Evolutionary conservation across 2,329 filamentous ascomycete genomes (phyloP).

Genomic region (Furcasterigmium furcatum): DNA sequence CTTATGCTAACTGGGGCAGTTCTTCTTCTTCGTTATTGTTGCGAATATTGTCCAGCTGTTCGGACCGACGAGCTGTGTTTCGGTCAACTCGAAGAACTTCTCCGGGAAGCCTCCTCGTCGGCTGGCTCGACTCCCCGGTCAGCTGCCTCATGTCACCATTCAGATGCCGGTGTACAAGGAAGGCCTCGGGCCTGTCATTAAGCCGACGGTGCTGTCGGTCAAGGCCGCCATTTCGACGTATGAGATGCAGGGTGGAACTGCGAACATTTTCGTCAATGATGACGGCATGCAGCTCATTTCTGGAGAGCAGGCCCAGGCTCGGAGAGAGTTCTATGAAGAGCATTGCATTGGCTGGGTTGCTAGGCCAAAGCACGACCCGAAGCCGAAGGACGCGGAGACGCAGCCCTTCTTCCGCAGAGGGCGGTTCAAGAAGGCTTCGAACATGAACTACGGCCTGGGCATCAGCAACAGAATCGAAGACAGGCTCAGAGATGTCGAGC

Average conservation of each 20-base stretch:
- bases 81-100: slow-evolving; percentile 39
- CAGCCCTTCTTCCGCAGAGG: slow-evolving; percentile 46
- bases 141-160: slow-evolving; percentile 35
- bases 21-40: slow-evolving; percentile 41
- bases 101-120: slow-evolving; percentile 29
- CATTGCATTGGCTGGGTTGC: slow-evolving; percentile 46
- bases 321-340: slow-evolving; percentile 46
- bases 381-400: slow-evolving; percentile 36
- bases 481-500: slow-evolving; percentile 42
- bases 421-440: slow-evolving; percentile 72
- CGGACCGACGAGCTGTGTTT: slow-evolving; percentile 40
- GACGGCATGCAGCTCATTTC: slow-evolving; percentile 57
- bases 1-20: slow-evolving; percentile 12
- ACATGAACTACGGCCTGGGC: slow-evolving; percentile 70
- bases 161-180: slow-evolving; percentile 42
- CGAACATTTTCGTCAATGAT: slow-evolving; percentile 58
- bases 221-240: slow-evolving; percentile 58
- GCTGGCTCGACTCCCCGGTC: slow-evolving; percentile 15
- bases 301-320: slow-evolving; percentile 32
- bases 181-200: slow-evolving; percentile 38
- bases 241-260: slow-evolving; percentile 46
- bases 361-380: slow-evolving; percentile 41
- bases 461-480: slow-evolving; percentile 61
- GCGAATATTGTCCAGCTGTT: slow-evolving; percentile 38
- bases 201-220: slow-evolving; percentile 51